Evolutionary conservation across 352 stramenopile genomes (phyloP), one percentile per base, ranked within the genome.

Genomic region (Globisporangium rhizosaccharum): DNA sequence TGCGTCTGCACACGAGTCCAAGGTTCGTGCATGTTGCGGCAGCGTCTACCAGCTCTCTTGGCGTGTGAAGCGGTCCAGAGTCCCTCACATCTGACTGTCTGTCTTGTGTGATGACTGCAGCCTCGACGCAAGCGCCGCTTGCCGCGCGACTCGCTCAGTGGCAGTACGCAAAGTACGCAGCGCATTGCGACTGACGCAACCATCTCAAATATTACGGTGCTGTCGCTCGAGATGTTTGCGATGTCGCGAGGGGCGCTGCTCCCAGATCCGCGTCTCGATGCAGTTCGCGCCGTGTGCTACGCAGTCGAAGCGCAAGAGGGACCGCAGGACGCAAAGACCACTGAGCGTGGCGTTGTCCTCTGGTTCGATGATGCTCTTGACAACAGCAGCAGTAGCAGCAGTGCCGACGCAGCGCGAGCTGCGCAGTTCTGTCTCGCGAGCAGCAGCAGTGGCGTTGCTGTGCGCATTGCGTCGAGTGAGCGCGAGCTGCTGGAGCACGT

Each of bases 211-310:
- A 53, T 96, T 14, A 95, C 86, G 2, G 66, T 90, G 26, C 49
- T 96, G 20, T 92, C 85, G 9, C 59, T 96, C 28, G 87, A 96
- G 56, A 59, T 93, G 10, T 84, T 86, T 64, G 76, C 77, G 0
- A 61, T 62, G 41, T 88, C 82, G 1, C 68, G 79, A 51, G 75
- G 73, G 3, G 69, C 49, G n/a, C 63, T 94, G 44, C 67, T 91
- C 0, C 82, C 85, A 6, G 82, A 96, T 62, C 85, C 87, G 20
- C 68, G 75, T 3, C 54, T 79, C 9, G 87, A 96, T 33, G 68
- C 71, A 12, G 71, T 96, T 9, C 71, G 72, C 4, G 68, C 71
- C 3, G 67, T 96, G 20, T 81, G 75, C n/a, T 92, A 85, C 39
- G 71, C 70, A 20, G 66, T 96, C 6, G 77, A 90, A 25, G 82